These are phyloP conservation scores for Nakazawaea wickerhamii DNA, from an alignment of 805 yeast genomes.

Conservation along the genomic window DNA sequence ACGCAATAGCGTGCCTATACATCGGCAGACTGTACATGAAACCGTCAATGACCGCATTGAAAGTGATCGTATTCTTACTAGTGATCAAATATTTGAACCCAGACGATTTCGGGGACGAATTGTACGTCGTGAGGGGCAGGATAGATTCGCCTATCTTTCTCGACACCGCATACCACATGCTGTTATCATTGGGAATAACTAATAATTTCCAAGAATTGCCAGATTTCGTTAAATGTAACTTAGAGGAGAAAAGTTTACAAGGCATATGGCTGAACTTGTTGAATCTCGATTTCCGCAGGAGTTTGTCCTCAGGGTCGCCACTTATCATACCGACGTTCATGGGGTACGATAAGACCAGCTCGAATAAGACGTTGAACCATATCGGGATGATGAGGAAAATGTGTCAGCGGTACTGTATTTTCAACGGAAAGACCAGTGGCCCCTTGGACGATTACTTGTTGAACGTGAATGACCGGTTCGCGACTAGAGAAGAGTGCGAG, in stretches of 20 bases:
- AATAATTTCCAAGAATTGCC: constrained; percentile 1
- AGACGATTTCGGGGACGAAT: constrained; percentile 6
- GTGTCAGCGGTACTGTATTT: constrained; percentile 1
- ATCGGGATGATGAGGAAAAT: constrained; percentile 10
- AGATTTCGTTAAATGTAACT: not conserved
- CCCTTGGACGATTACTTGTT: not conserved
- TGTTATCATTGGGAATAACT: constrained; percentile 2
- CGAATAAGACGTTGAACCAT: constrained; percentile 1
- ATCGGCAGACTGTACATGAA: constrained; percentile 1
- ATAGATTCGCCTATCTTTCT: not conserved
- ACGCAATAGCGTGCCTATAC: constrained; percentile 4
- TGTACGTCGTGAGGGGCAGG: not conserved
- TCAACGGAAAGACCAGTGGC: not conserved
- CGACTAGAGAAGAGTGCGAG: constrained; percentile 4
- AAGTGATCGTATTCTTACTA: constrained; percentile 2
- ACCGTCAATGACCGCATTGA: constrained; percentile 3
- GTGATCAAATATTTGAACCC: constrained; percentile 5
- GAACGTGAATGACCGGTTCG: not conserved
- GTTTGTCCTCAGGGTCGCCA: not conserved
- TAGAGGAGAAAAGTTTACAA: not conserved
- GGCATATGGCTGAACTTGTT: constrained; percentile 10
- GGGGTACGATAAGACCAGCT: constrained; percentile 3
- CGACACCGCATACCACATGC: not conserved
- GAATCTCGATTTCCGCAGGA: constrained; percentile 3
- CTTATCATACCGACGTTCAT: constrained; percentile 6